A percentile compares a stretch with the other conserved stretches of the same genome.
Evolutionary conservation across 345 rosid genomes (phyloP).

Genomic region (Limnanthes douglasii): DNA sequence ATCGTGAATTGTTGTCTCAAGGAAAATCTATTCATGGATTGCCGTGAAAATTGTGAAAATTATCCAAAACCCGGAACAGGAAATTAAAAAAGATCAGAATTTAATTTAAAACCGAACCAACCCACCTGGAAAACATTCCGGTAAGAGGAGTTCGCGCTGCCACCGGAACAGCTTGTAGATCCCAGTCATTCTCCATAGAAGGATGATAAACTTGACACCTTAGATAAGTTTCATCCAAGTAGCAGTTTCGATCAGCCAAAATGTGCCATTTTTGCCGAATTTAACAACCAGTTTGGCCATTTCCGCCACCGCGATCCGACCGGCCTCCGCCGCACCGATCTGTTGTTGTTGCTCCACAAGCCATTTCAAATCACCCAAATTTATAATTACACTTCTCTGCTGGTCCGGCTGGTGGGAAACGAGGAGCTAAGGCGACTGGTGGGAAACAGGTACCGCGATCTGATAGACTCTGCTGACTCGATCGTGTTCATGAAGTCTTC

Average conservation of each 20-base stretch:
- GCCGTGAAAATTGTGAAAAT: too few relatives aligned
- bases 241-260: constrained; percentile 88
- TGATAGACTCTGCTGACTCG: constrained; percentile 93
- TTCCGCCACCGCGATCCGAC: constrained; percentile 36
- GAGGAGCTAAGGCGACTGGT: constrained; percentile 91
- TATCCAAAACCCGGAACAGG: too few relatives aligned
- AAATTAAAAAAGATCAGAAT: background rate
- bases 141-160: constrained; percentile 45
- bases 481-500: constrained; percentile 80
- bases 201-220: constrained; percentile 89
- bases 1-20: too few relatives aligned
- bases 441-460: constrained; percentile 82
- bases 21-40: too few relatives aligned
- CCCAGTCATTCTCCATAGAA: constrained; percentile 87
- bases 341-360: constrained; percentile 57
- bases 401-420: too few relatives aligned
- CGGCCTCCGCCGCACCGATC: constrained; percentile 22
- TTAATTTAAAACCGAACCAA: too few relatives aligned
- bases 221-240: constrained; percentile 88
- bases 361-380: constrained; percentile 96
- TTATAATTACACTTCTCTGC: constrained; percentile 47
- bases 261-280: constrained; percentile 28
- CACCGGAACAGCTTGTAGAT: constrained; percentile 85
- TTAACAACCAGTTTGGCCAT: constrained; percentile 42
- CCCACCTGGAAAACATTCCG: constrained; percentile 47